phyloP scores from a whole-genome alignment of 108 stramenopile genomes.

The Skeletonema tropicum region DNA sequence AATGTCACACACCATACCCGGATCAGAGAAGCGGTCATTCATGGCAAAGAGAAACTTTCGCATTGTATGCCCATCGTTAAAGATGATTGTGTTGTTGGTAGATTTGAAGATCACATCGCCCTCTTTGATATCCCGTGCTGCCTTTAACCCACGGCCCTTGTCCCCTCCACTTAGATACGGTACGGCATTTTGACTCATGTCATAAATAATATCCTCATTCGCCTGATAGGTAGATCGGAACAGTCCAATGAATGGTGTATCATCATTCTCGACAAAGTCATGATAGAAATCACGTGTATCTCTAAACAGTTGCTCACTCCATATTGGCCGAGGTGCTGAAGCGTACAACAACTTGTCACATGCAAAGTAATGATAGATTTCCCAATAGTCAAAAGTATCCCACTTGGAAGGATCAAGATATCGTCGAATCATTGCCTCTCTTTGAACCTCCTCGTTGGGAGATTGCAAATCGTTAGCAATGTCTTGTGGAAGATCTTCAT shows the following conservation, averaged over 20 bases:
- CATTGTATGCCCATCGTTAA: conserved; percentile 1
- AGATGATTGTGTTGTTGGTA: conserved; percentile 15
- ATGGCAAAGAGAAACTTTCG: conserved; percentile 18
- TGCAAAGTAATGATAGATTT: neutral
- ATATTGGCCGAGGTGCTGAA: neutral
- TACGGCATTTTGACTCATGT: neutral
- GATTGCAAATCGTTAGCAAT: neutral
- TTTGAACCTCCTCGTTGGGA: neutral
- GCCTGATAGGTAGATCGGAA: conserved; percentile 1
- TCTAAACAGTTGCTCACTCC: neutral
- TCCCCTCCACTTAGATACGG: neutral
- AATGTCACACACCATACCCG: conserved; percentile 12
- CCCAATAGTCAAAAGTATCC: neutral
- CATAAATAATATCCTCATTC: neutral
- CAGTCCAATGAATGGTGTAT: neutral
- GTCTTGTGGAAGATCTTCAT: too few relatives aligned
- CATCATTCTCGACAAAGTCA: neutral
- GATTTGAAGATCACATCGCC: conserved; percentile 8
- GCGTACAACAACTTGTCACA: neutral
- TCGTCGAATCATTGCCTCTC: neutral
- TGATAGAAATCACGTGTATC: neutral
- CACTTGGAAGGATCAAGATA: neutral
- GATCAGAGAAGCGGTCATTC: conserved; percentile 1
- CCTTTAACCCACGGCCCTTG: neutral
- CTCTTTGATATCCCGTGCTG: conserved; percentile 1